phyloP scores from a whole-genome alignment of 2,329 filamentous ascomycete genomes.

The Apiospora kogelbergensis region DNA sequence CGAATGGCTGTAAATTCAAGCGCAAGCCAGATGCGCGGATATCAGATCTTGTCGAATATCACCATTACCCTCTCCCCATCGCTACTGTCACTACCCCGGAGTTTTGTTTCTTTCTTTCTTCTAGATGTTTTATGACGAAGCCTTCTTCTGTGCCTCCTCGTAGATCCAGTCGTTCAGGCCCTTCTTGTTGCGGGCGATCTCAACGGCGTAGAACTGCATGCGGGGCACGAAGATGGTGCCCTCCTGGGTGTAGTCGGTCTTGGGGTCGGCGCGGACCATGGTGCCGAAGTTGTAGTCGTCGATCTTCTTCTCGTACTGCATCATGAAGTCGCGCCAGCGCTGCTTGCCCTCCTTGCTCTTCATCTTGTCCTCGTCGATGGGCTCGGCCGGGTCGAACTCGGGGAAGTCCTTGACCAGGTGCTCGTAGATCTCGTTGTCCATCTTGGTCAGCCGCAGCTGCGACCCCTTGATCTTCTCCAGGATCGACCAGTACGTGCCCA shows the following conservation, averaged over 20 bases:
- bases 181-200: constrained; percentile 77
- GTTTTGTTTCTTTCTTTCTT: background rate
- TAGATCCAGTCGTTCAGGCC: constrained; percentile 98
- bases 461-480: constrained; percentile 89
- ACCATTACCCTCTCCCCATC: background rate
- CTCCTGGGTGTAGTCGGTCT: constrained; percentile 81
- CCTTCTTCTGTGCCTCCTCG: constrained; percentile 68
- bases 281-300: constrained; percentile 98
- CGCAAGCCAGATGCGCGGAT: background rate
- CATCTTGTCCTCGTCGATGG: constrained; percentile 90
- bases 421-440: constrained; percentile 92
- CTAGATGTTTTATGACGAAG: background rate
- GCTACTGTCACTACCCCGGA: background rate
- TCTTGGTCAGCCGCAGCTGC: constrained; percentile 84
- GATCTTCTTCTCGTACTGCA: constrained; percentile 89
- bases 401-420: constrained; percentile 88
- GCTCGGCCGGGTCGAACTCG: constrained; percentile 80
- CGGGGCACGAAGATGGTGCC: constrained; percentile 78
- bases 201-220: constrained; percentile 83
- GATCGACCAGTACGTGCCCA: constrained; percentile 96
- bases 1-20: background rate
- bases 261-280: constrained; percentile 77
- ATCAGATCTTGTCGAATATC: constrained; percentile 2
- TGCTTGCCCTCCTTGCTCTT: constrained; percentile 97
- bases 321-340: constrained; percentile 92